Evolutionary conservation across 805 yeast species (phyloP), one percentile per base, ranked within the genome.

Genomic region (Candida schatavii): DNA sequence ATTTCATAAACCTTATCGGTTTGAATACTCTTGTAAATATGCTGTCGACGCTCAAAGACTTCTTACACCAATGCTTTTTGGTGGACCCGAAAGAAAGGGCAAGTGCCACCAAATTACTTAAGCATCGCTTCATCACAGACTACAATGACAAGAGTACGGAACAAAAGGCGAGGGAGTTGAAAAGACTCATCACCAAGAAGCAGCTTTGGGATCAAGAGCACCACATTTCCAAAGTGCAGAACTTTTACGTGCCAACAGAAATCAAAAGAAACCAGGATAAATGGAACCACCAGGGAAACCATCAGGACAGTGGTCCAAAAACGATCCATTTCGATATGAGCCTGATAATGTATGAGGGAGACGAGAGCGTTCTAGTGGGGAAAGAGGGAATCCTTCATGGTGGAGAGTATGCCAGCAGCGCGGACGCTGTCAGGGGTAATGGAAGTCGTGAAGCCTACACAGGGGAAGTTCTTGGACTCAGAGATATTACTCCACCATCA

Each of bases 191-290:
- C 21, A 62, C 70, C 1, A 55, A 56, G 11, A 70, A 67, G 42
- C 59, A 56, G 31, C 42, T 57, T 21, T 68, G 73, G 72, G 70
- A 68, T 48, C 66, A 64, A 43, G 70, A 64, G 2, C 59, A 68
- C 44, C 68, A 62, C 47, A 51, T 61, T 9, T 27, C 50, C 10
- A 57, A 61, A 40, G 51, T 53, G 5, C 64, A 60, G 20, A 57
- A 63, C 28, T 60, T 59, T 40, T 68, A 67, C 40, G 55, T 63
- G 3, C 70, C 73, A 2, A 69, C 73, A 1, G 72, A 66, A 40
- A 46, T 65, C 5, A 55, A 52, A 2, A 38, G 54, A n/a, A 61
- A 66, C 46, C 70, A 64, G 42, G 45, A 57, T 31, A 56, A 56
- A 42, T 64, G 69, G 69, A 42, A 45, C 13, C 18, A 15, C 21